Evolutionary conservation across 208 protist species (phyloP).

Genomic region (Leishmania martiniquensis): DNA sequence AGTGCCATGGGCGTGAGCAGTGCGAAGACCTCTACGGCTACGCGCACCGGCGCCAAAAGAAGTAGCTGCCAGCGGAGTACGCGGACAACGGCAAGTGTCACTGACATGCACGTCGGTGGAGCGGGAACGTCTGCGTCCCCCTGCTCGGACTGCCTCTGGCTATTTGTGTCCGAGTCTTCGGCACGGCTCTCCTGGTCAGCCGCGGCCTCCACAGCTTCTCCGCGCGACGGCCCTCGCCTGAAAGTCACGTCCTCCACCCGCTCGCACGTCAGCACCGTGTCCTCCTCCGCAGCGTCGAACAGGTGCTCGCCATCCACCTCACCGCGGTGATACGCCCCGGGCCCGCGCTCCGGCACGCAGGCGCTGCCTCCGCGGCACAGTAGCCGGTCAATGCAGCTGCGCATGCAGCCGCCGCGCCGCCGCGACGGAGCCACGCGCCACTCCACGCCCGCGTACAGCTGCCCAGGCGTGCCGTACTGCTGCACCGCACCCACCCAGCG

Average conservation of each 20-base stretch:
- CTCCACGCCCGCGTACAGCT: slow-evolving; percentile 62
- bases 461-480: slow-evolving; percentile 33
- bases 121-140: slow-evolving; percentile 27
- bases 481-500: slow-evolving; percentile 58
- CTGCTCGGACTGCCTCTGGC: slow-evolving; percentile 1
- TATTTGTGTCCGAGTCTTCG: not conserved
- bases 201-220: not conserved
- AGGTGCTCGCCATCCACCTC: slow-evolving; percentile 64
- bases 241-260: slow-evolving; percentile 36
- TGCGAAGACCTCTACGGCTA: slow-evolving; percentile 42
- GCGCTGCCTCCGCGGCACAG: not conserved
- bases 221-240: not conserved
- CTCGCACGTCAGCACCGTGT: slow-evolving; percentile 52
- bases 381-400: not conserved
- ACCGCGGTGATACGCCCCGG: slow-evolving; percentile 44
- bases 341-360: not conserved
- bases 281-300: slow-evolving; percentile 35
- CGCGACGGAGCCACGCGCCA: slow-evolving; percentile 39
- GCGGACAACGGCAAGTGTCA: slow-evolving; percentile 36
- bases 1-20: slow-evolving; percentile 64
- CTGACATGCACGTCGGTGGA: slow-evolving; percentile 47
- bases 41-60: slow-evolving; percentile 43
- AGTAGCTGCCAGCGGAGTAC: slow-evolving; percentile 45
- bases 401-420: slow-evolving; percentile 5
- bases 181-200: not conserved